Evolutionary conservation across 495 filamentous ascomycete species (phyloP), one percentile per base, ranked within the genome.

Genomic region (Talaromyces trachyspermus): DNA sequence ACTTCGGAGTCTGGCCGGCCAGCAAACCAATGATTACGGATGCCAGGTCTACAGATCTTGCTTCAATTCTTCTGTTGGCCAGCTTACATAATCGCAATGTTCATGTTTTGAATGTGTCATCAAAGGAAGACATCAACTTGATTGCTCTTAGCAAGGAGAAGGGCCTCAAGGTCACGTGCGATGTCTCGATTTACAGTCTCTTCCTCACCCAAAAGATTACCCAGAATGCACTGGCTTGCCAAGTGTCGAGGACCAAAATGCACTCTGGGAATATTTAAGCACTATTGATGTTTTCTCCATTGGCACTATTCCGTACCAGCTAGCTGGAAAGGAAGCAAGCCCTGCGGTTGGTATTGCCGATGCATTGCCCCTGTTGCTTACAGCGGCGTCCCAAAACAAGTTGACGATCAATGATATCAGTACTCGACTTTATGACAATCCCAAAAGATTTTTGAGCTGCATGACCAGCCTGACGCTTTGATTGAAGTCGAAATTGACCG

Each of bases 1-100:
- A 92, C 66, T 91, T 92, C 52, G 81, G 79, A 43, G 76, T 80
- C 17, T 92, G 87, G 87, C 87, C 87, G 20, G 72, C 72, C 2
- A 82, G 79, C 68, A 92, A 92, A 66, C 85, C 86, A 26, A 85
- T 92, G 56, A 75, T 92, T 60, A 91, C 87, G 7, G 87, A 92
- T 65, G 87, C 87, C 24, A 88, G 86, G 69, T 84, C 84, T 26
- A 88, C 82, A 14, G 86, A 92, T 54, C 72, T 92, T 18, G 86
- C 87, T 8, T 89, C 87, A 3, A 81, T 89, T 44, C 71, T 92
- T 25, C 61, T 91, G 38, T 71, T 92, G 49, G 87, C 87, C 14
- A 89, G 84, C 59, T 79, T 92, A 29, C 87, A 91, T 67, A 85
- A 72, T 63, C 79, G 87, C 49, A 88, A 89, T 60, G 79, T 92